Conservation (phyloP, 768 basidiomycete species). For the Candolleomyces aberdarensis region DNA sequence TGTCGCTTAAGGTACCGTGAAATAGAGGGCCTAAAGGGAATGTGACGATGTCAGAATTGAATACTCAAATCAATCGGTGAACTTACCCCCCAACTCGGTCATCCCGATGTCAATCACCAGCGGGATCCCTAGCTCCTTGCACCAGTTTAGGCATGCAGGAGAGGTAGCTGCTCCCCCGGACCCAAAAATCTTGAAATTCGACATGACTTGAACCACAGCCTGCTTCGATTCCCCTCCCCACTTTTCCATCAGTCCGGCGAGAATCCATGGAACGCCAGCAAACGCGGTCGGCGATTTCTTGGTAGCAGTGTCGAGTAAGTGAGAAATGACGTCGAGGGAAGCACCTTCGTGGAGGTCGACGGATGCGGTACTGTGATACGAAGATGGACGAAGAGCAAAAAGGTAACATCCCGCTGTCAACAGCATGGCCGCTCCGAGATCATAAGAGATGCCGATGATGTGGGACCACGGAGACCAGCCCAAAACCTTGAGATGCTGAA, state of each 20-base stretch:
- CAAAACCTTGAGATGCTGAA: constrained; percentile 23
- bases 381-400: constrained; percentile 28
- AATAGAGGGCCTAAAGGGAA: constrained; percentile 24
- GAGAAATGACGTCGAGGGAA: constrained; percentile 22
- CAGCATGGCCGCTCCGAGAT: constrained; percentile 23
- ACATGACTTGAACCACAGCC: constrained; percentile 17
- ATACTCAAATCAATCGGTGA: neutral
- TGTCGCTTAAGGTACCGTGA: constrained; percentile 19
- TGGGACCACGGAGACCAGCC: constrained; percentile 35
- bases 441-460: constrained; percentile 25
- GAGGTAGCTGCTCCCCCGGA: constrained; percentile 29
- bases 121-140: constrained; percentile 20
- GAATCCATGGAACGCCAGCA: constrained; percentile 30
- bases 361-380: constrained; percentile 15
- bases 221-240: constrained; percentile 18
- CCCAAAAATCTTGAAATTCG: constrained; percentile 22
- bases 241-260: constrained; percentile 26
- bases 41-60: neutral
- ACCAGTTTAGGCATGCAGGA: constrained; percentile 26
- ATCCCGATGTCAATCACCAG: constrained; percentile 33
- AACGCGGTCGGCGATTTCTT: constrained; percentile 21
- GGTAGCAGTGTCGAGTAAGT: constrained; percentile 22
- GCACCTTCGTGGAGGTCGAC: constrained; percentile 7
- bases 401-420: constrained; percentile 29
- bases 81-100: constrained; percentile 32